Evolutionary conservation across 148 eudicot species (phyloP).

Genomic region (Limonium bicolor): DNA sequence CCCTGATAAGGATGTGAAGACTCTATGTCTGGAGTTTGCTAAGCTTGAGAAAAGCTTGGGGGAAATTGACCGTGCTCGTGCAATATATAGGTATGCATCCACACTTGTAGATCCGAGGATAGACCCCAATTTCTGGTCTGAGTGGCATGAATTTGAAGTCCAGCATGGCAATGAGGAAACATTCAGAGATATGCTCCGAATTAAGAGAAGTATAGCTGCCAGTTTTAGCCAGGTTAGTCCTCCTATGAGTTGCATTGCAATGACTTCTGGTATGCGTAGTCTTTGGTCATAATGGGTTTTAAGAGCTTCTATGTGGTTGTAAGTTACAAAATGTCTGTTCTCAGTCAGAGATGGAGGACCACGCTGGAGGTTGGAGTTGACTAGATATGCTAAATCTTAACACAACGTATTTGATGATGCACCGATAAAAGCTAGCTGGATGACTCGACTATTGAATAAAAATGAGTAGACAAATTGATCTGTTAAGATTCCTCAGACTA

Average conservation of each 20-base stretch:
- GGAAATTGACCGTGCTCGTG: slow-evolving; percentile 82
- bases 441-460: too few species aligned
- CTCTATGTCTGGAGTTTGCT: slow-evolving; percentile 73
- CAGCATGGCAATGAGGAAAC: slow-evolving; percentile 92
- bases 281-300: slow-evolving; percentile 2
- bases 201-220: slow-evolving; percentile 62
- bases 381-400: too few species aligned
- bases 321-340: too few species aligned
- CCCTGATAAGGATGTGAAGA: slow-evolving; percentile 72
- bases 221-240: slow-evolving; percentile 57
- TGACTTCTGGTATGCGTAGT: neutral
- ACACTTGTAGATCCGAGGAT: slow-evolving; percentile 65
- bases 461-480: too few species aligned
- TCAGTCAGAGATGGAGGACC: too few species aligned
- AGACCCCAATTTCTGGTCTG: slow-evolving; percentile 62
- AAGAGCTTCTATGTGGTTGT: too few species aligned
- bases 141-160: slow-evolving; percentile 83
- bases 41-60: slow-evolving; percentile 92
- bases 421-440: too few species aligned
- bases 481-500: too few species aligned
- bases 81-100: slow-evolving; percentile 40
- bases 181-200: slow-evolving; percentile 74
- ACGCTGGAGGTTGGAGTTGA: too few species aligned
- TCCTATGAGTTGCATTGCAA: too few species aligned
- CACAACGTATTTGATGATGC: too few species aligned